Percentiles rank a stretch among this genome's conserved stretches.
phyloP scores from a whole-genome alignment of 371 early-diverging fungal species.

The Mucor ambiguus region DNA sequence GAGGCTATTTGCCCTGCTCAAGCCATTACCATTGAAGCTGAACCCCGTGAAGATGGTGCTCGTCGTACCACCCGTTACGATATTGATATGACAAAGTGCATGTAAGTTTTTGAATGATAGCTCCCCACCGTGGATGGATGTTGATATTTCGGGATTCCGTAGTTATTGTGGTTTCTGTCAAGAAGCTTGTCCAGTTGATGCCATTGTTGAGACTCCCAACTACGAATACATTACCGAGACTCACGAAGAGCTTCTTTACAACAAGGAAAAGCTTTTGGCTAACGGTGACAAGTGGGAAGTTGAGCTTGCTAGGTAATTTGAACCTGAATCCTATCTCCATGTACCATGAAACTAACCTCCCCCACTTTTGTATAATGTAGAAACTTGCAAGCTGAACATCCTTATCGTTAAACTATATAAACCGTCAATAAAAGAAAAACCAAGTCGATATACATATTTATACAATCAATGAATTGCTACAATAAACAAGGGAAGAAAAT shows the following conservation, averaged over 20 bases:
- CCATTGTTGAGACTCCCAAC: conserved; percentile 98
- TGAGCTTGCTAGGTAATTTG: conserved; percentile 69
- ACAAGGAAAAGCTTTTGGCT: conserved; percentile 96
- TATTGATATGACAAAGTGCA: conserved; percentile 99
- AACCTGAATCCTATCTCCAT: neutral
- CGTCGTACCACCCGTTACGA: conserved; percentile 97
- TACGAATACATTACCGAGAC: conserved; percentile 98
- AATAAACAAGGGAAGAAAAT: neutral
- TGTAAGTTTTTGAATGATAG: conserved; percentile 37
- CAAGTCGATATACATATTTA: conserved; percentile 11
- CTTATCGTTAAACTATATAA: conserved; percentile 57
- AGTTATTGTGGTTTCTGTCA: conserved; percentile 97
- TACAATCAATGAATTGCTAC: neutral
- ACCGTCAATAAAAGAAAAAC: conserved; percentile 6
- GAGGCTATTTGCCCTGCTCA: conserved; percentile 98
- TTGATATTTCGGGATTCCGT: conserved; percentile 27
- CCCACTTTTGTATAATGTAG: conserved; percentile 15
- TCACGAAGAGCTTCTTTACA: conserved; percentile 94
- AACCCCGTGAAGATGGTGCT: conserved; percentile 94
- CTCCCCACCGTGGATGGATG: neutral
- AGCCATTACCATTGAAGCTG: conserved; percentile 99
- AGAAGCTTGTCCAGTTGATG: conserved; percentile 86
- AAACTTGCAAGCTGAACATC: conserved; percentile 64
- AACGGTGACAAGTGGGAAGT: conserved; percentile 99
- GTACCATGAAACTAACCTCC: neutral